Base-by-base conservation (phyloP, 2,329 filamentous ascomycete genomes). In the Aschersonia sp. region DNA sequence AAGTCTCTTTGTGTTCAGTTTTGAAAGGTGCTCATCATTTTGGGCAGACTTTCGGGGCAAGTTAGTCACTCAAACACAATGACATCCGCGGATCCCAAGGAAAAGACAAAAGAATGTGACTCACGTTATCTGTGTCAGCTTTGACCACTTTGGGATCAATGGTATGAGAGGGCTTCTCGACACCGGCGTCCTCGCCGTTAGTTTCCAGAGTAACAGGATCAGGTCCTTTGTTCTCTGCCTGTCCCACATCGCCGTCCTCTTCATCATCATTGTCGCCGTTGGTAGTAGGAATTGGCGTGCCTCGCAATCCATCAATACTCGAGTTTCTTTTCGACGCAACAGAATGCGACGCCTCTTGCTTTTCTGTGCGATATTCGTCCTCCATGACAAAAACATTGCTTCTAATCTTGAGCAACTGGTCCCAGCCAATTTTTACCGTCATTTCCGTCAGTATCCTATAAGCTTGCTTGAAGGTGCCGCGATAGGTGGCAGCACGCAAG, bases 331-430 rank as follows among this genome's bases (percentile, higher is more conserved):
- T 82, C 30, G 65, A 64, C 50, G 68, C 67, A 44, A 65, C 59
- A 12, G 68, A 61, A 45, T 70, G 65, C 20, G 69, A 68, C 30
- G 71, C 65, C 51, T 82, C 79, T 49, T 85, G 81, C 65, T 85
- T 87, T 67, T 97, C 92, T 49, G 83, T 85, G 45, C 92, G 81
- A 62, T 98, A 98, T 64, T 98, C 92, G 60, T 98, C 92, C 63
- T 98, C 92, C 92, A 98, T 98, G 45, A 98, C 92, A 57, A 98
- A 98, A 1, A 98, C 92, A 53, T 91, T 89, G 68, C 91, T 97
- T 55, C 92, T 79, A 58, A 94, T 95, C 65, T 88, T 94, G 46
- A 98, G 72, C 29, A 98, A 74, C 61, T 96, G 88, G 58, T 98
- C 92, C 92, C 92, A 98, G 40, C 92, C 92, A 57, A 98, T 96